phyloP scores from a whole-genome alignment of 768 basidiomycete species.

The Lyophyllum semitale region DNA sequence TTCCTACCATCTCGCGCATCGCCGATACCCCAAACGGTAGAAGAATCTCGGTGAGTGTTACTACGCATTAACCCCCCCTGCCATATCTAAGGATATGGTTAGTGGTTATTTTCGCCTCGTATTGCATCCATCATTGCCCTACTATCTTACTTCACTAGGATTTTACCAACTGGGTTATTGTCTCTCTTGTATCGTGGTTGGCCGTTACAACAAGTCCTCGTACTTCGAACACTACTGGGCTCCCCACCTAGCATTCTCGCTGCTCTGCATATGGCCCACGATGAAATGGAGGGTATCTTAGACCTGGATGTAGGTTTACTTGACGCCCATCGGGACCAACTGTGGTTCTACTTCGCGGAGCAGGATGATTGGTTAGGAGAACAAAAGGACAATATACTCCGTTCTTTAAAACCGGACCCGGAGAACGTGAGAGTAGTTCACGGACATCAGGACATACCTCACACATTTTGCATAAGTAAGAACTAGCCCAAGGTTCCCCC shows the following conservation, averaged over 20 bases:
- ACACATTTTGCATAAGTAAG: slow-evolving; percentile 74
- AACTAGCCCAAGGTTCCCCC: neutral
- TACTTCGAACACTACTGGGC: slow-evolving; percentile 49
- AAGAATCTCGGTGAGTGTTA: slow-evolving; percentile 51
- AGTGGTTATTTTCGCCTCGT: slow-evolving; percentile 55
- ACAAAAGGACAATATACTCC: slow-evolving; percentile 47
- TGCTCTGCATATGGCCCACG: slow-evolving; percentile 59
- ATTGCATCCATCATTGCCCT: slow-evolving; percentile 40
- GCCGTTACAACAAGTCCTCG: slow-evolving; percentile 46
- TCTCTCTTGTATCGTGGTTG: slow-evolving; percentile 47
- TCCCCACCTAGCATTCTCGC: slow-evolving; percentile 56
- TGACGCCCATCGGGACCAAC: slow-evolving; percentile 35
- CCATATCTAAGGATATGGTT: neutral
- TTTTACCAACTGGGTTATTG: slow-evolving; percentile 41
- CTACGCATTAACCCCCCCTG: neutral
- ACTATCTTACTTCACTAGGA: slow-evolving; percentile 44
- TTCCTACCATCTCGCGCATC: slow-evolving; percentile 71
- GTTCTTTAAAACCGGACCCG: slow-evolving; percentile 35
- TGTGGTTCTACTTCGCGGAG: slow-evolving; percentile 60
- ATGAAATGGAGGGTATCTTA: slow-evolving; percentile 67
- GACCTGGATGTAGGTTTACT: slow-evolving; percentile 51
- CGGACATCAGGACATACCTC: slow-evolving; percentile 53
- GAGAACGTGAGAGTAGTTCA: slow-evolving; percentile 40
- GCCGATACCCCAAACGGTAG: slow-evolving; percentile 65
- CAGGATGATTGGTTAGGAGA: slow-evolving; percentile 71